phyloP scores from a whole-genome alignment of 2,329 filamentous ascomycete species.

The Zopfia rhizophila region DNA sequence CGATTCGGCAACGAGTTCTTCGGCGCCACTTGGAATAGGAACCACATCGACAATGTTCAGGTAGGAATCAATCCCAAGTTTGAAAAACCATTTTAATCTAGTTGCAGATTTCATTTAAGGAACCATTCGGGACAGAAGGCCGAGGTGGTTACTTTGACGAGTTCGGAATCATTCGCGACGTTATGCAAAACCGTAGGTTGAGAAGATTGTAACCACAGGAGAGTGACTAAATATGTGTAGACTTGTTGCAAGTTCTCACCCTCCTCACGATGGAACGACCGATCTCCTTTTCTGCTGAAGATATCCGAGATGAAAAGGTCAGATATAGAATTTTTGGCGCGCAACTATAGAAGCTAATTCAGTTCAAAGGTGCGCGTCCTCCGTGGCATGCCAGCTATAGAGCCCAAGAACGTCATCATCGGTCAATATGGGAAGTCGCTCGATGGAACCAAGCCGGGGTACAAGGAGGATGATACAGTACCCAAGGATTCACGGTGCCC shows the following conservation, averaged over 20 bases:
- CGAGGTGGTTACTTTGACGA: conserved; percentile 99
- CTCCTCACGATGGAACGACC: conserved; percentile 98
- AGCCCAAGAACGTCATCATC: conserved; percentile 99
- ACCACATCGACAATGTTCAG: conserved; percentile 99
- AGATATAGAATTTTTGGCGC: not conserved
- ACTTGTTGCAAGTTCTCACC: conserved; percentile 94
- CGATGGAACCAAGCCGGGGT: conserved; percentile 94
- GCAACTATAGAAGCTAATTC: not conserved
- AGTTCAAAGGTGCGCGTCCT: conserved; percentile 78
- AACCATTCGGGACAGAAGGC: conserved; percentile 97
- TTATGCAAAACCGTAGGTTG: conserved; percentile 97
- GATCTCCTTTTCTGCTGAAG: conserved; percentile 97
- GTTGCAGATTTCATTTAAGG: conserved; percentile 92
- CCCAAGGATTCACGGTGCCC: conserved; percentile 97
- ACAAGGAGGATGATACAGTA: conserved; percentile 99
- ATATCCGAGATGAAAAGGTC: conserved; percentile 95
- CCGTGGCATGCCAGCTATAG: conserved; percentile 90
- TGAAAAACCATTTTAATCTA: conserved; percentile 20
- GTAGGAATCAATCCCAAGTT: conserved; percentile 42
- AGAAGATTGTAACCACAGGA: conserved; percentile 23
- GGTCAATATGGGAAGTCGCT: conserved; percentile 97
- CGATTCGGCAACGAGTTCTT: conserved; percentile 99
- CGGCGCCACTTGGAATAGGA: conserved; percentile 97
- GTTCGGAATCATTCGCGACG: conserved; percentile 98
- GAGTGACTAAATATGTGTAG: conserved; percentile 46